phyloP scores from a whole-genome alignment of 352 stramenopile species.

The Pythium rhizo-oryzae region DNA sequence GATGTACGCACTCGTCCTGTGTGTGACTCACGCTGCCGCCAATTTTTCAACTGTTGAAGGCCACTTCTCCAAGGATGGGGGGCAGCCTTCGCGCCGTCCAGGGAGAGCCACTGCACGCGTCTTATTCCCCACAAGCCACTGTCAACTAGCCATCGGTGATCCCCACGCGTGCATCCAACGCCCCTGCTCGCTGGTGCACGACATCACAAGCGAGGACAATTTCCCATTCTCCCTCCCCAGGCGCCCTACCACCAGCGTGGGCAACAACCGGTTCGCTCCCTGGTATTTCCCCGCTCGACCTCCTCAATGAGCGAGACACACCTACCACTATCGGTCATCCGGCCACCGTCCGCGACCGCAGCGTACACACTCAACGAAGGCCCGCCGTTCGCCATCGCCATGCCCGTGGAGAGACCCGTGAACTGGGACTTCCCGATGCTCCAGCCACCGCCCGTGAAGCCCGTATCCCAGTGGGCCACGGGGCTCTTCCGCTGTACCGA shows the following conservation, averaged over 20 bases:
- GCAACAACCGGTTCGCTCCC: too few relatives aligned
- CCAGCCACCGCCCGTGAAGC: background rate
- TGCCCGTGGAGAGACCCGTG: background rate
- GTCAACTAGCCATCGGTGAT: background rate
- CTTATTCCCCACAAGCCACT: background rate
- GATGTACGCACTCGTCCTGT: too few relatives aligned
- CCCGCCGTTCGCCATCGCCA: background rate
- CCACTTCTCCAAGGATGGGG: background rate
- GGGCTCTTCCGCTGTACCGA: constrained; percentile 35
- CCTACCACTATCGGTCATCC: background rate
- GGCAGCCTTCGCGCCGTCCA: background rate
- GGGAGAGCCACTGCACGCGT: too few relatives aligned
- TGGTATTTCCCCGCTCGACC: too few relatives aligned
- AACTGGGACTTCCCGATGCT: constrained; percentile 13
- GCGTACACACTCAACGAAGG: background rate
- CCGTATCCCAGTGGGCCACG: constrained; percentile 15
- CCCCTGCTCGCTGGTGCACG: too few relatives aligned
- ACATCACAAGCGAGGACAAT: too few relatives aligned
- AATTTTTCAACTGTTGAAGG: background rate
- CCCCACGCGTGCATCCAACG: too few relatives aligned
- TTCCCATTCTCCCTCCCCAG: too few relatives aligned
- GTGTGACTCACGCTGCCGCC: background rate
- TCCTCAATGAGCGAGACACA: background rate
- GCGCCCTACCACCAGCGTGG: too few relatives aligned
- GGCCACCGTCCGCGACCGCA: background rate